Conservation (phyloP, 2,329 filamentous ascomycete species). For the Sphaerulina musiva region DNA sequence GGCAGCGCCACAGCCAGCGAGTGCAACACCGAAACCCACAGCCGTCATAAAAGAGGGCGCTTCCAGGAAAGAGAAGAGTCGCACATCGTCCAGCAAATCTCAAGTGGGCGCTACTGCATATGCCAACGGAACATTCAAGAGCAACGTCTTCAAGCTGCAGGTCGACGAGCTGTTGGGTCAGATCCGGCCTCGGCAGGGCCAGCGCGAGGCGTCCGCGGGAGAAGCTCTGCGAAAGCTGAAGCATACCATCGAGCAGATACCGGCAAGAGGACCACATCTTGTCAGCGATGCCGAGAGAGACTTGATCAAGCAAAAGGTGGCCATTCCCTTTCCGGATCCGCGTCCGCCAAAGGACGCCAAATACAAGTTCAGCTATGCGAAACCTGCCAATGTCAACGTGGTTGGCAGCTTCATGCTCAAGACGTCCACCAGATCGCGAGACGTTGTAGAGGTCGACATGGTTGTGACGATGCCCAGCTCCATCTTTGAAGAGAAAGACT, state of each 20-base stretch:
- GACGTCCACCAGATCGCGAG: constrained; percentile 58
- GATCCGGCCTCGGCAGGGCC: constrained; percentile 53
- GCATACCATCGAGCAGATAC: constrained; percentile 51
- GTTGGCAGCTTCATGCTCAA: constrained; percentile 79
- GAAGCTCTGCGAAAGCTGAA: constrained; percentile 51
- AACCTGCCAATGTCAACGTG: constrained; percentile 73
- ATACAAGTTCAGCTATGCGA: constrained; percentile 73
- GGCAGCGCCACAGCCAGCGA: constrained; percentile 3
- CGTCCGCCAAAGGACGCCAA: constrained; percentile 66
- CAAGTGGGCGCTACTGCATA: constrained; percentile 36
- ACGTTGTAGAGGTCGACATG: constrained; percentile 63
- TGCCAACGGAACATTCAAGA: constrained; percentile 55
- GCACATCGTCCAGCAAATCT: constrained; percentile 10
- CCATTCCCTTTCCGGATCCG: constrained; percentile 80
- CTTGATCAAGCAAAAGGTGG: constrained; percentile 60
- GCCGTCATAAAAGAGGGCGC: not conserved
- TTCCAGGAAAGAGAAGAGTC: not conserved
- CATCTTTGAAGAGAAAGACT: constrained; percentile 91
- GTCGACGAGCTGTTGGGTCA: constrained; percentile 57
- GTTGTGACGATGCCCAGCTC: constrained; percentile 73
- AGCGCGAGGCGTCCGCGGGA: constrained; percentile 49
- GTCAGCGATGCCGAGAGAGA: constrained; percentile 63
- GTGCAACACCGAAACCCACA: constrained; percentile 9
- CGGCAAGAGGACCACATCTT: constrained; percentile 44
- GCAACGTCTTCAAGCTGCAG: constrained; percentile 61